These are phyloP conservation scores for Metrosideros polymorpha DNA, from an alignment of 441 rosid genomes.

Conservation along the genomic window DNA sequence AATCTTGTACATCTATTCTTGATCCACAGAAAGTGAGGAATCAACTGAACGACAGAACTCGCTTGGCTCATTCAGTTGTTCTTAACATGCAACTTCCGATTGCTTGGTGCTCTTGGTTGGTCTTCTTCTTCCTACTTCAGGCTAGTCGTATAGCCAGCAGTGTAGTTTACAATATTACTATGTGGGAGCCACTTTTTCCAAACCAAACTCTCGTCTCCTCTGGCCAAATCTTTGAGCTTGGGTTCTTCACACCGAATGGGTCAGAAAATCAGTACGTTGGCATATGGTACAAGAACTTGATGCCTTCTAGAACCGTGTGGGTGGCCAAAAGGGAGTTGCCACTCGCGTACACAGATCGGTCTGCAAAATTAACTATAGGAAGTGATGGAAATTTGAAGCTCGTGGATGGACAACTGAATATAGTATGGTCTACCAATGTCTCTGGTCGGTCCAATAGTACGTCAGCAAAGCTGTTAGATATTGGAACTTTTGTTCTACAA, in stretches of 20 bases:
- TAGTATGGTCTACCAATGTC: neutral
- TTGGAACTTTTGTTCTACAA: neutral
- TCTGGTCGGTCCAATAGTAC: neutral
- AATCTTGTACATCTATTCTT: neutral
- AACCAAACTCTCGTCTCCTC: no score
- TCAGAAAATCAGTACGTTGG: no score
- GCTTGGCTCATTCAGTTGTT: neutral
- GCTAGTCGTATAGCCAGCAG: no score
- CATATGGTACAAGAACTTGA: no score
- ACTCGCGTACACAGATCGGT: neutral
- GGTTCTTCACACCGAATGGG: no score
- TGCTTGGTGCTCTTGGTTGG: neutral
- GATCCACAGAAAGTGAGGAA: neutral
- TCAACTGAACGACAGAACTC: neutral
- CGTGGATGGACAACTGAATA: neutral
- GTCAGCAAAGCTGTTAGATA: neutral
- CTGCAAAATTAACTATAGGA: neutral
- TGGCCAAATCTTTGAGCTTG: no score
- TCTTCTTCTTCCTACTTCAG: neutral
- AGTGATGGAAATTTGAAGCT: neutral
- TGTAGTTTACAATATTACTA: no score
- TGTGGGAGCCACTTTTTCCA: no score
- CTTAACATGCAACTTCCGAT: neutral
- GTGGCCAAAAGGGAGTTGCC: neutral
- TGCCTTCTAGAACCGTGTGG: neutral